Percentiles rank a stretch among this genome's conserved stretches.
Conservation (phyloP, 176 grass and related monocot species). For the Cenchrus americanus region DNA sequence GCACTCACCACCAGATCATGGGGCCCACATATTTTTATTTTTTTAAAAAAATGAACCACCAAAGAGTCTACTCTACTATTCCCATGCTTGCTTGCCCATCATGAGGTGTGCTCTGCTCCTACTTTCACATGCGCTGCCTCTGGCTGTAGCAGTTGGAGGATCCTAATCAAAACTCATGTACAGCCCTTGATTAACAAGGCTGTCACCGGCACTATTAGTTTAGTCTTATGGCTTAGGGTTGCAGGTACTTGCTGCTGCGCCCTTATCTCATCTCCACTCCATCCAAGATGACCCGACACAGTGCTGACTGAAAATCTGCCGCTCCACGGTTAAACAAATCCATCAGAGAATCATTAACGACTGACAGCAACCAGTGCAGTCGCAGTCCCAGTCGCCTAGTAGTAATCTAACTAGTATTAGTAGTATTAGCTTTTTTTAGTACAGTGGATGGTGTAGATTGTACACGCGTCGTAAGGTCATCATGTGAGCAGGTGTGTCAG, state of each 20-base stretch:
- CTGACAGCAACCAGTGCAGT: neutral
- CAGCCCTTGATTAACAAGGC: constrained; percentile 8
- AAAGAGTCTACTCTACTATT: neutral
- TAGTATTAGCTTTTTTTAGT: too few species aligned
- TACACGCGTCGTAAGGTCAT: too few species aligned
- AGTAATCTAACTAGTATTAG: neutral
- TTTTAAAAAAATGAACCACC: neutral
- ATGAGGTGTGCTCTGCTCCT: neutral
- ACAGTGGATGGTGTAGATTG: too few species aligned
- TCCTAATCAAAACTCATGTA: constrained; percentile 36
- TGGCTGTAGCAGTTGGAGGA: constrained; percentile 7
- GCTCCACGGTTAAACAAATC: constrained; percentile 3
- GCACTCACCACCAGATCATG: constrained; percentile 18
- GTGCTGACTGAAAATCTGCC: constrained; percentile 6
- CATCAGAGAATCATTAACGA: neutral
- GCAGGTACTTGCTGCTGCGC: neutral
- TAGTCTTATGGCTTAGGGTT: neutral
- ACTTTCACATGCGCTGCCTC: constrained; percentile 42
- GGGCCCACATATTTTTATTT: neutral
- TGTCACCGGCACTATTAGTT: constrained; percentile 2
- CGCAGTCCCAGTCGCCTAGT: neutral
- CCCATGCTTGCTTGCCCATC: neutral
- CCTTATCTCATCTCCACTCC: neutral
- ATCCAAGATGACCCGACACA: constrained; percentile 23
- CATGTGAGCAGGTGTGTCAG: neutral